These are phyloP conservation scores for Paecilomyces sp. DNA, from an alignment of 2,329 filamentous ascomycete species.

Conservation along the genomic window DNA sequence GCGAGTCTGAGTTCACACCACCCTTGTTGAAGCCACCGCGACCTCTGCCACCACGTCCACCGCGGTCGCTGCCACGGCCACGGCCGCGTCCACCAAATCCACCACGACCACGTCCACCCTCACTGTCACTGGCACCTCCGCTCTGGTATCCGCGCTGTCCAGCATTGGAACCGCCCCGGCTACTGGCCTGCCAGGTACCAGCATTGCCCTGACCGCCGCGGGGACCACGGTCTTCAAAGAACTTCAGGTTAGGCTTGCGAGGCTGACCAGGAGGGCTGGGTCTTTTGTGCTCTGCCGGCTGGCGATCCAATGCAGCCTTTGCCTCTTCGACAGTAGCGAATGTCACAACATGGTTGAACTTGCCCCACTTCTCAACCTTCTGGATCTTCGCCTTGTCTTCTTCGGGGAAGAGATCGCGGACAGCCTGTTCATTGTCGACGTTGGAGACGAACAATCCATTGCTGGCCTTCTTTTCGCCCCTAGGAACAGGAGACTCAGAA, in stretches of 20 bases:
- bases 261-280: slow-evolving; percentile 60
- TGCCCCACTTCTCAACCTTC: slow-evolving; percentile 60
- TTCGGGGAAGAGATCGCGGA: slow-evolving; percentile 71
- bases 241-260: slow-evolving; percentile 72
- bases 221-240: slow-evolving; percentile 65
- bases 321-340: slow-evolving; percentile 77
- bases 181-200: slow-evolving; percentile 50
- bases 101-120: slow-evolving; percentile 54
- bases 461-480: slow-evolving; percentile 57
- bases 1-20: slow-evolving; percentile 31
- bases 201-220: slow-evolving; percentile 42
- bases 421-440: slow-evolving; percentile 73
- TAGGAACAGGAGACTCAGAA: slow-evolving; percentile 46
- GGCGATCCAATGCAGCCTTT: slow-evolving; percentile 66
- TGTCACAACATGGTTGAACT: slow-evolving; percentile 73
- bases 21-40: slow-evolving; percentile 56
- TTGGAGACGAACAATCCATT: slow-evolving; percentile 88
- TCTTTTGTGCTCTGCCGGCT: slow-evolving; percentile 71
- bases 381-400: slow-evolving; percentile 77
- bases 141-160: slow-evolving; percentile 70
- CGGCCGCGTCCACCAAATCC: slow-evolving; percentile 53
- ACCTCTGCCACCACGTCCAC: slow-evolving; percentile 52
- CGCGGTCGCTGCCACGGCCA: slow-evolving; percentile 47
- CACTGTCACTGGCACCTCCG: slow-evolving; percentile 70
- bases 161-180: slow-evolving; percentile 58